These are phyloP conservation scores for Phlegmacium glaucopus DNA, from an alignment of 768 basidiomycete genomes.

Conservation along the genomic window DNA sequence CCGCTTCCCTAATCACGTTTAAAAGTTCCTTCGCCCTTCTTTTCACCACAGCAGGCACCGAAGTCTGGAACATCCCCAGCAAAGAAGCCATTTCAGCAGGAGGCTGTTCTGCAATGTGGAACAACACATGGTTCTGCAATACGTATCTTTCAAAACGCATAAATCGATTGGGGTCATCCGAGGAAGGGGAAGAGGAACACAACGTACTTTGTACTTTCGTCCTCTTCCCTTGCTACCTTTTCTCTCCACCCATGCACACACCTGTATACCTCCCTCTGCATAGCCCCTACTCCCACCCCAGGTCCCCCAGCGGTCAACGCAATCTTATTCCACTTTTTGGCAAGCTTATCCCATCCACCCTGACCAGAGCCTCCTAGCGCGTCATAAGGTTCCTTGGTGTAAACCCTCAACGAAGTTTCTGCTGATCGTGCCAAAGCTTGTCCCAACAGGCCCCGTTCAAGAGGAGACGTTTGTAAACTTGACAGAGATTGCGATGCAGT, in stretches of 20 bases:
- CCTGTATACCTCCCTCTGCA: conserved; percentile 63
- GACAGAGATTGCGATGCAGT: conserved; percentile 39
- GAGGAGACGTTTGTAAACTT: conserved; percentile 14
- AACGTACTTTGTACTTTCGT: conserved; percentile 76
- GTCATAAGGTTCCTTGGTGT: conserved; percentile 72
- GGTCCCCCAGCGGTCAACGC: conserved; percentile 38
- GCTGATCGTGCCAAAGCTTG: conserved; percentile 70
- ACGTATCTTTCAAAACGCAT: conserved; percentile 53
- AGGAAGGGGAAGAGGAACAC: not conserved
- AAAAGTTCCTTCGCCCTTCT: conserved; percentile 61
- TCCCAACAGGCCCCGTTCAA: conserved; percentile 44
- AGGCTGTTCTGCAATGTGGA: conserved; percentile 66
- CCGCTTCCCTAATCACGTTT: conserved; percentile 52
- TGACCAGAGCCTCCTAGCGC: conserved; percentile 56
- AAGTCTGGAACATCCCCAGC: conserved; percentile 51
- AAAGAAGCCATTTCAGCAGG: conserved; percentile 65
- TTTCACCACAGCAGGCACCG: conserved; percentile 60
- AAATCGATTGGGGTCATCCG: conserved; percentile 2
- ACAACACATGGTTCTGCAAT: conserved; percentile 70
- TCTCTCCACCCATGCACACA: conserved; percentile 85
- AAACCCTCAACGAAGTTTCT: conserved; percentile 71
- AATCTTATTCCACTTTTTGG: conserved; percentile 80
- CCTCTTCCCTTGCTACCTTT: conserved; percentile 69
- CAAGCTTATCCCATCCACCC: conserved; percentile 75
- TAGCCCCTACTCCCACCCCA: conserved; percentile 30